Evolutionary conservation across 192 early-diverging fungal genomes (phyloP).

Genomic region (Chytriomyces confervae): DNA sequence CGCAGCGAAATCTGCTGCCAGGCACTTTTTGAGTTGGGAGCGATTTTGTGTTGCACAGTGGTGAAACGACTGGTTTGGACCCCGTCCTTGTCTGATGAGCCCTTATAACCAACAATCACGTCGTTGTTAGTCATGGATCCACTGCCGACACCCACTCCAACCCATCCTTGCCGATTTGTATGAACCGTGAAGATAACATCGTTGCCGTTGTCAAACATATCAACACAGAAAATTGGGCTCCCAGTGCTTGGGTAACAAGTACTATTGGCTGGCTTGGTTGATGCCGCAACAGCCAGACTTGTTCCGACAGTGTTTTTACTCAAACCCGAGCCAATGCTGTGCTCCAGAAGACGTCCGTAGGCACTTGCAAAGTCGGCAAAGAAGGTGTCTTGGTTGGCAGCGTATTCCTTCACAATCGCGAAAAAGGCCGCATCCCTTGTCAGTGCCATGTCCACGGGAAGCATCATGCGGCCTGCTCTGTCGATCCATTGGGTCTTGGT

Average conservation of each 20-base stretch:
- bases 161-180: constrained; percentile 14
- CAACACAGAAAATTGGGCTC: neutral
- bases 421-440: constrained; percentile 21
- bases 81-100: neutral
- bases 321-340: neutral
- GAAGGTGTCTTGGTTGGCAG: constrained; percentile 19
- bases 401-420: constrained; percentile 21
- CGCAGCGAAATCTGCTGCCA: constrained; percentile 11
- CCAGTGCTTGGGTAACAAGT: constrained; percentile 5
- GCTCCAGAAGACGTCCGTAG: constrained; percentile 6
- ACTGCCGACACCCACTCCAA: constrained; percentile 18
- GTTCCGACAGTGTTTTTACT: neutral
- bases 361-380: constrained; percentile 19
- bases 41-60: constrained; percentile 20
- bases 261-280: neutral
- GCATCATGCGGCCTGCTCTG: constrained; percentile 8
- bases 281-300: no score
- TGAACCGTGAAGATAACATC: constrained; percentile 3
- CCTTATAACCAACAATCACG: constrained; percentile 9
- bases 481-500: neutral
- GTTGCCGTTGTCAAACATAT: neutral
- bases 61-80: neutral
- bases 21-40: neutral
- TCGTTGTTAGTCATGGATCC: constrained; percentile 18
- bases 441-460: constrained; percentile 11